phyloP scores from a whole-genome alignment of 495 filamentous ascomycete species.

The Corynascus novoguineensis region DNA sequence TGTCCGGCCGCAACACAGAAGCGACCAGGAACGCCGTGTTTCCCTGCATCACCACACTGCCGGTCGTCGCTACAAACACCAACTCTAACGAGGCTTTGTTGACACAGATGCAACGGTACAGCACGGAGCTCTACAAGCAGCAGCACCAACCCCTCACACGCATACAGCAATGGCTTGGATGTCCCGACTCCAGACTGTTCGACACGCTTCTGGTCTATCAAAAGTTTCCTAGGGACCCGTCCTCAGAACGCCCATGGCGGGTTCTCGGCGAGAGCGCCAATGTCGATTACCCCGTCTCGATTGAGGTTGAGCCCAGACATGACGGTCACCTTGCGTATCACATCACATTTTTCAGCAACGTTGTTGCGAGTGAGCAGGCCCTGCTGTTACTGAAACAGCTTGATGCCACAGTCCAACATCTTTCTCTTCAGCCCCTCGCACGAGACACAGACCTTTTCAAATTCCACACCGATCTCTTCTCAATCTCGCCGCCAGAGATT shows the following conservation, averaged over 20 bases:
- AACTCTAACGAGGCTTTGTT: conserved; percentile 52
- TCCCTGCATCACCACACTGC: conserved; percentile 70
- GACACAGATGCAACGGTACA: conserved; percentile 53
- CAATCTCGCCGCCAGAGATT: conserved; percentile 49
- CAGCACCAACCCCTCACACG: conserved; percentile 63
- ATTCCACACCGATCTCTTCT: conserved; percentile 38
- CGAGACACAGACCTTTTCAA: conserved; percentile 20
- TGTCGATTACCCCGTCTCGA: conserved; percentile 59
- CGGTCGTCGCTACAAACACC: conserved; percentile 49
- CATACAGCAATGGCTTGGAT: conserved; percentile 62
- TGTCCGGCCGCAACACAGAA: conserved; percentile 61
- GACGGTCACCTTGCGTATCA: conserved; percentile 47
- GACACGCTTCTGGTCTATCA: conserved; percentile 79
- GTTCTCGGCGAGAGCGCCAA: conserved; percentile 36
- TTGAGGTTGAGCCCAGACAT: conserved; percentile 59
- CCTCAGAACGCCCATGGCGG: conserved; percentile 18
- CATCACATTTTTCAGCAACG: conserved; percentile 54
- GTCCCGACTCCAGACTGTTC: conserved; percentile 56
- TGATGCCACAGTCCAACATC: conserved; percentile 46
- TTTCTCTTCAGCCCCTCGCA: conserved; percentile 35
- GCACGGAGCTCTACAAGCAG: conserved; percentile 54
- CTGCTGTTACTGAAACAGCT: conserved; percentile 56
- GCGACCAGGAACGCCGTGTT: conserved; percentile 53
- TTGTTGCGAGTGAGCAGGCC: conserved; percentile 60
- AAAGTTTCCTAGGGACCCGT: conserved; percentile 35